These are phyloP conservation scores for Fagopyrum homotropicum DNA, from an alignment of 148 eudicot species.

Conservation along the genomic window DNA sequence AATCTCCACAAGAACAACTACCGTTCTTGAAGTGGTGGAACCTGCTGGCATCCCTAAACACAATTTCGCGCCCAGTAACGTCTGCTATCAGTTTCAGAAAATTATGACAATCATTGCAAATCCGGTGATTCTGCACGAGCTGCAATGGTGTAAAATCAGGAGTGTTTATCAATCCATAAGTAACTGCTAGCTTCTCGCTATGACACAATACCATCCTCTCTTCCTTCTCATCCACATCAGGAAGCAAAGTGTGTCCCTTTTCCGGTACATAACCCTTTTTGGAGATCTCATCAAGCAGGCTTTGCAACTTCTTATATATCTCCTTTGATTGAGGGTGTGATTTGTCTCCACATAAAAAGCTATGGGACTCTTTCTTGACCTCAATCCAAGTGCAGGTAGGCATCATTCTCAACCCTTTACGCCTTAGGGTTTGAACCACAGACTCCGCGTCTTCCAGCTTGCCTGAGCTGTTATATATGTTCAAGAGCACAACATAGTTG, in stretches of 20 bases:
- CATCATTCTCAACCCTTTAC: slow-evolving; percentile 53
- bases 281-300: slow-evolving; percentile 44
- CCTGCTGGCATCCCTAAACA: slow-evolving; percentile 63
- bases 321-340: slow-evolving; percentile 36
- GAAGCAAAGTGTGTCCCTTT: slow-evolving; percentile 39
- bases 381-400: slow-evolving; percentile 84
- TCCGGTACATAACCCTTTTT: slow-evolving; percentile 52
- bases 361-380: slow-evolving; percentile 50
- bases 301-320: slow-evolving; percentile 42
- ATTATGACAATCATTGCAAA: slow-evolving; percentile 65
- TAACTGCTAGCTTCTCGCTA: slow-evolving; percentile 72
- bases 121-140: slow-evolving; percentile 71
- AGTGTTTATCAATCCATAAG: slow-evolving; percentile 62
- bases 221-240: slow-evolving; percentile 79
- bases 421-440: slow-evolving; percentile 46
- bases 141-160: slow-evolving; percentile 37
- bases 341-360: slow-evolving; percentile 50
- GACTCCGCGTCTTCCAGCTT: slow-evolving; percentile 66
- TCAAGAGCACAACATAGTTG: slow-evolving; percentile 64
- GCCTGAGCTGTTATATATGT: slow-evolving; percentile 57
- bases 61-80: slow-evolving; percentile 42
- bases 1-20: slow-evolving; percentile 81
- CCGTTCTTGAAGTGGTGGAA: slow-evolving; percentile 65
- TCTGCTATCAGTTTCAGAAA: slow-evolving; percentile 48
- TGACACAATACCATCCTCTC: slow-evolving; percentile 43